phyloP scores from a whole-genome alignment of 2,329 filamentous ascomycete genomes.

The Hymenoscyphus linearis region DNA sequence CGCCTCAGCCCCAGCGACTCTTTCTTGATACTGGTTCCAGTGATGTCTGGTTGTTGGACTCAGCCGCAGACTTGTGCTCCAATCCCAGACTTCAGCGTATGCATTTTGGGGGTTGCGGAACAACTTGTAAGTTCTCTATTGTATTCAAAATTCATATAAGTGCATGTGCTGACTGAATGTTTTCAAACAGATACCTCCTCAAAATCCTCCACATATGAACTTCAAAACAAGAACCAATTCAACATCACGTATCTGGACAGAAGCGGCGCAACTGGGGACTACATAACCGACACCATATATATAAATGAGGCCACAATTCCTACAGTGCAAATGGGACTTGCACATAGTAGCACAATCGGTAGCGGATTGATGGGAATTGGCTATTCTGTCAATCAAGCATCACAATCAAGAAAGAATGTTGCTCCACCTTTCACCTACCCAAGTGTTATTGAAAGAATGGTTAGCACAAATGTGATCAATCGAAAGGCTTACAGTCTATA shows the following conservation, averaged over 20 bases:
- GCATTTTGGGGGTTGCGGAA: conserved; percentile 32
- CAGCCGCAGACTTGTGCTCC: conserved; percentile 27
- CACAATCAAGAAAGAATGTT: conserved; percentile 19
- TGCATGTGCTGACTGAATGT: neutral
- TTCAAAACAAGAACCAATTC: conserved; percentile 41
- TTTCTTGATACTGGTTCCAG: conserved; percentile 58
- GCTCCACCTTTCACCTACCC: conserved; percentile 27
- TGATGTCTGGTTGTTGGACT: conserved; percentile 51
- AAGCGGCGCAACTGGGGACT: conserved; percentile 47
- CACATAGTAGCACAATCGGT: conserved; percentile 40
- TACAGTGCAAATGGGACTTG: conserved; percentile 51
- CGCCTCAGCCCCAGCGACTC: conserved; percentile 48
- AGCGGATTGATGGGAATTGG: conserved; percentile 55
- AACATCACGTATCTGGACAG: conserved; percentile 55
- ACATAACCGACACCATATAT: conserved; percentile 49
- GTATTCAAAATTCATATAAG: conserved; percentile 16
- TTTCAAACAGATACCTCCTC: conserved; percentile 40
- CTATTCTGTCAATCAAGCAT: conserved; percentile 43
- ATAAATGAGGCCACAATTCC: conserved; percentile 44
- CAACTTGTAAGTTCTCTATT: conserved; percentile 38
- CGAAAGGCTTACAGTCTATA: conserved; percentile 37
- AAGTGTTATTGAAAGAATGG: conserved; percentile 31
- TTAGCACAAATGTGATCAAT: conserved; percentile 37
- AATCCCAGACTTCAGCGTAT: conserved; percentile 7
- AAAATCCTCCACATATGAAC: conserved; percentile 44